A percentile compares a stretch with the other conserved stretches of the same genome.
phyloP scores from a whole-genome alignment of 2,329 filamentous ascomycete genomes.

The Ophiostoma australiae region DNA sequence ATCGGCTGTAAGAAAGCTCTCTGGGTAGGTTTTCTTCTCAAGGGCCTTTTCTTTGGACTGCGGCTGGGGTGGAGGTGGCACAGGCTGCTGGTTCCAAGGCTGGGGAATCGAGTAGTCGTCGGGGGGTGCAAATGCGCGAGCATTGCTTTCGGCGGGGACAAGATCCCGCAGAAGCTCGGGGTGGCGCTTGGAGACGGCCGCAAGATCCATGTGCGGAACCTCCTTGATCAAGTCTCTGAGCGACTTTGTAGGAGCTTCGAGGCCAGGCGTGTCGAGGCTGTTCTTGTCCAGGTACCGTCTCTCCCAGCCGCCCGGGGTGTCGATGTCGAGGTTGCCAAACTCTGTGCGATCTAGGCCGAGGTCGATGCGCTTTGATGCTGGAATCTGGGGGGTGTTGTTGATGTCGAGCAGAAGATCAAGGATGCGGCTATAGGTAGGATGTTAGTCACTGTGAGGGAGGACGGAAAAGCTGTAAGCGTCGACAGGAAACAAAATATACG shows the following conservation, averaged over 20 bases:
- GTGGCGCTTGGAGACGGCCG: constrained; percentile 57
- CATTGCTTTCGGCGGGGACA: constrained; percentile 37
- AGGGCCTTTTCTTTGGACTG: not conserved
- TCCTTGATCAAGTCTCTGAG: constrained; percentile 48
- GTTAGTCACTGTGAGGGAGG: constrained; percentile 25
- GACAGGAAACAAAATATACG: constrained; percentile 32
- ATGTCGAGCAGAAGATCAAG: constrained; percentile 85
- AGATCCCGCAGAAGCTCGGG: constrained; percentile 52
- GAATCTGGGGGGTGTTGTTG: constrained; percentile 77
- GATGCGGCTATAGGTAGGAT: constrained; percentile 58
- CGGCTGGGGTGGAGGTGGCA: constrained; percentile 43
- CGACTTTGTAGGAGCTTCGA: constrained; percentile 45
- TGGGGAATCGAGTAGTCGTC: constrained; percentile 8
- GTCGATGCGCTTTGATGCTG: constrained; percentile 68
- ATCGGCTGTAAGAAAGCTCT: constrained; percentile 62
- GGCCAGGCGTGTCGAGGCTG: constrained; percentile 75
- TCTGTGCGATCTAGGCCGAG: constrained; percentile 48
- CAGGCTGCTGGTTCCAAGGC: constrained; percentile 7
- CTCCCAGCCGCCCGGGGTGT: constrained; percentile 54
- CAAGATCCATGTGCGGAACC: constrained; percentile 49
- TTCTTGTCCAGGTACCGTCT: constrained; percentile 72
- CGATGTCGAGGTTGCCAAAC: constrained; percentile 64
- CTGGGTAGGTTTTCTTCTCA: constrained; percentile 41
- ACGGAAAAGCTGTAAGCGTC: not conserved
- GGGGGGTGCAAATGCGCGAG: constrained; percentile 26